These are phyloP conservation scores for Trichosporon faecale DNA, from an alignment of 1,284 basidiomycete species.

Conservation along the genomic window DNA sequence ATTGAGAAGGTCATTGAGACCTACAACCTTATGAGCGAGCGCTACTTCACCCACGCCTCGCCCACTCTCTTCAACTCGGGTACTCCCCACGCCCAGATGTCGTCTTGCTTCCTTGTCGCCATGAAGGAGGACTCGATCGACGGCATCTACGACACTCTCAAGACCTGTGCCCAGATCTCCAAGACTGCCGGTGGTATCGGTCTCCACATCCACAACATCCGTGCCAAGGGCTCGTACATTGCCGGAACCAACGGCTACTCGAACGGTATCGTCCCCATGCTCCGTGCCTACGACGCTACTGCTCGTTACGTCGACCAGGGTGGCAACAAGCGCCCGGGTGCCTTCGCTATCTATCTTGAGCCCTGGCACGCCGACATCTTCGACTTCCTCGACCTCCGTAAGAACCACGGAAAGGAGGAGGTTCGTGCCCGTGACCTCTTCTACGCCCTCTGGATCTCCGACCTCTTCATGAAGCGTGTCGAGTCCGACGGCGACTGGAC, in stretches of 20 bases:
- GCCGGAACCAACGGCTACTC: constrained; percentile 89
- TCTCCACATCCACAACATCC: constrained; percentile 92
- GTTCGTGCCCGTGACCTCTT: constrained; percentile 95
- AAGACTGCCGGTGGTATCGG: constrained; percentile 99
- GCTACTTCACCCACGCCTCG: constrained; percentile 96
- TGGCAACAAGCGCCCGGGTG: constrained; percentile 98
- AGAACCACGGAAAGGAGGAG: constrained; percentile 99
- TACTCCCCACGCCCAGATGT: constrained; percentile 90
- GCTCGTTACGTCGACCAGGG: constrained; percentile 99
- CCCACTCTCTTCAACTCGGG: constrained; percentile 99
- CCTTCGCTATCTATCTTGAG: constrained; percentile 96
- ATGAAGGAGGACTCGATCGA: constrained; percentile 99
- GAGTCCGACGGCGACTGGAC: constrained; percentile 88
- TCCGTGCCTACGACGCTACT: constrained; percentile 96
- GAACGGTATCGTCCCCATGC: constrained; percentile 99
- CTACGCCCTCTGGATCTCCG: constrained; percentile 97
- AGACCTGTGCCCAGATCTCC: constrained; percentile 98
- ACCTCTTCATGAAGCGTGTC: constrained; percentile 97
- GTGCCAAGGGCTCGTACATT: constrained; percentile 77
- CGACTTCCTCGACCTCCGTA: constrained; percentile 95
- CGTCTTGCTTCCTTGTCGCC: constrained; percentile 94
- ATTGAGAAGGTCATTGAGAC: constrained; percentile 89
- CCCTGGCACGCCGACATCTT: constrained; percentile 98
- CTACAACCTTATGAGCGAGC: constrained; percentile 92
- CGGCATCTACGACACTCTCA: constrained; percentile 98